phyloP scores from a whole-genome alignment of 176 grass and related monocot species.

The Dactylis glomerata region DNA sequence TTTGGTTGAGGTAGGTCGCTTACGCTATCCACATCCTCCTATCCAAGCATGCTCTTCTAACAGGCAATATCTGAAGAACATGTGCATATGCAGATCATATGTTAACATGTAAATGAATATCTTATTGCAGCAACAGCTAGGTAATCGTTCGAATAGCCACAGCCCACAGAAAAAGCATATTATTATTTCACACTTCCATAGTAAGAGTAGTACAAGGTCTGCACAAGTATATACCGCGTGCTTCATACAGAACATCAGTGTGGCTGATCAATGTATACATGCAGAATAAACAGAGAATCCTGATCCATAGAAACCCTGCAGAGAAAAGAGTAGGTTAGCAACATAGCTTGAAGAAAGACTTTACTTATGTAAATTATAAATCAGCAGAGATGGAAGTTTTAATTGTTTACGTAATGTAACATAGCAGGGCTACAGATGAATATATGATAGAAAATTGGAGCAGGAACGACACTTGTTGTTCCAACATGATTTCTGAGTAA shows the following conservation, averaged over 20 bases:
- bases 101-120: background rate
- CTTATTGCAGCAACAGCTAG: background rate
- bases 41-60: background rate
- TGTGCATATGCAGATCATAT: background rate
- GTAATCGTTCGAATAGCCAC: background rate
- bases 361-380: background rate
- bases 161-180: background rate
- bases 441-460: background rate
- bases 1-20: background rate
- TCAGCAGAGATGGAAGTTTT: background rate
- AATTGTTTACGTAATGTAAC: background rate
- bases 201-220: background rate
- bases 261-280: background rate
- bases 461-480: background rate
- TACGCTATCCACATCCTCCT: background rate
- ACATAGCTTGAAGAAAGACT: background rate
- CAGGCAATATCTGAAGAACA: background rate
- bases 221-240: background rate
- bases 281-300: background rate
- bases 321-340: background rate
- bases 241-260: background rate
- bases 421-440: background rate
- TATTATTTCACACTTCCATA: background rate
- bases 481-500: background rate
- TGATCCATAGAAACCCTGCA: constrained; percentile 11